Evolutionary conservation across 768 basidiomycete genomes (phyloP), one percentile per base, ranked within the genome.

Genomic region (Tricholoma flavovirens): DNA sequence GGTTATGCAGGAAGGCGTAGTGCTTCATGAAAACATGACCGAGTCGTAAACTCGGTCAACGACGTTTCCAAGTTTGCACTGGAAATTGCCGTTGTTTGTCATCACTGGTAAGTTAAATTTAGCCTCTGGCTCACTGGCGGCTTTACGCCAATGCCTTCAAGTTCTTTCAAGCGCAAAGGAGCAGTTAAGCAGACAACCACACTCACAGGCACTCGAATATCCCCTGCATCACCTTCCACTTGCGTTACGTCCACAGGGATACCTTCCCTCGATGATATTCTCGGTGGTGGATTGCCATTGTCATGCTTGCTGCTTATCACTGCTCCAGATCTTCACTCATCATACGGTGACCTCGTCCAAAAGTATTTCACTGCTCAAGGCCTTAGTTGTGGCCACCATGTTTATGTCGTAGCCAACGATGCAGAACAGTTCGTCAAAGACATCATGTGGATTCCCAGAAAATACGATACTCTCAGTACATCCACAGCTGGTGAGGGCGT

Each of bases 301-400:
- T 87, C 89, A 2, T 88, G 87, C 58, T 81, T 81, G 12, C 71
- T 91, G 51, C 76, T 87, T 26, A 71, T 90, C 30, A 78, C 89
- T 40, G 86, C 90, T n/a, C 88, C 93, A 0, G 96, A 98, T 72
- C 70, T 77, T 4, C 91, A 96, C 62, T 88, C 93, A 4, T 82
- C 87, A 10, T 97, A 96, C 71, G 86, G 86, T 5, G 84, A 88
- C 62, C 79, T 98, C 33, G 77, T 96, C 8, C 84, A 90, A 64
- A 87, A 91, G 61, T 96, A 97, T 69, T 97, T 88, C 66, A 74
- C 93, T 57, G 84, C 94, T 12, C 93, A 98, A 68, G 97, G 93
- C 0, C 74, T 98, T 3, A 81, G 82, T 22, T 77, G 73, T 56
- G 82, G 80, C 0, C 94, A 98, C 58, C 74, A 76, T 49, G 75